Evolutionary conservation across 768 basidiomycete genomes (phyloP), one percentile per base, ranked within the genome.

Genomic region (Strobilomyces dryophilus): DNA sequence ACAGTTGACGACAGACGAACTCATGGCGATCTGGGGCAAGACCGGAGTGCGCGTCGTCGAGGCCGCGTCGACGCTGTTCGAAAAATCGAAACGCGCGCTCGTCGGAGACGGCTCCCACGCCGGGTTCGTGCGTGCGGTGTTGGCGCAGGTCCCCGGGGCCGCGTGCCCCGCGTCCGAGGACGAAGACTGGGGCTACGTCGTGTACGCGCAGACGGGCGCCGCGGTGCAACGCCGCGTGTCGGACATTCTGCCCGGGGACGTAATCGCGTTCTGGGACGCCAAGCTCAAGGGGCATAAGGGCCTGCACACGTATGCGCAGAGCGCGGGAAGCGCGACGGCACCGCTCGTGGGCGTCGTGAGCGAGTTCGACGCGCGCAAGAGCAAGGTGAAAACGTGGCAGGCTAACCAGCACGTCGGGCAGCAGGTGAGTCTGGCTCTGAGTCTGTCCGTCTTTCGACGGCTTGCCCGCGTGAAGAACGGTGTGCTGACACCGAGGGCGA

Each of bases 311-410:
- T 95, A 97, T 66, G 76, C 78, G 51, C 84, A 84, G 69, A 72
- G 66, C 14, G 77, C 74, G 9, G 82, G 82, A 4, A 72, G 64
- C 24, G 27, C 4, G 8, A 15, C 21, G 4, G 17, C 74, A 5
- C 79, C 82, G 21, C 59, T 92, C 7, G 73, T 90, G 34, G 94
- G 86, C 9, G 73, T 97, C 42, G 81, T 95, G 49, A 78, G 76
- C 45, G 93, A 95, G 64, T 89, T 85, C 66, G 94, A 97, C 61
- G 69, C 72, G 36, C 93, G 90, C 81, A 95, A 94, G 76, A 80
- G 79, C 55, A 97, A 97, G 74, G 75, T 94, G 49, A 80, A 79
- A 66, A 83, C 90, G 41, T 86, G 86, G 67, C 91, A 95, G 67
- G 92, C 92, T 49, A 93, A 91, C 67, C 84, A 88, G 65, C 88